Conservation (phyloP, 305 asterid species). For the Fraxinus floribunda region DNA sequence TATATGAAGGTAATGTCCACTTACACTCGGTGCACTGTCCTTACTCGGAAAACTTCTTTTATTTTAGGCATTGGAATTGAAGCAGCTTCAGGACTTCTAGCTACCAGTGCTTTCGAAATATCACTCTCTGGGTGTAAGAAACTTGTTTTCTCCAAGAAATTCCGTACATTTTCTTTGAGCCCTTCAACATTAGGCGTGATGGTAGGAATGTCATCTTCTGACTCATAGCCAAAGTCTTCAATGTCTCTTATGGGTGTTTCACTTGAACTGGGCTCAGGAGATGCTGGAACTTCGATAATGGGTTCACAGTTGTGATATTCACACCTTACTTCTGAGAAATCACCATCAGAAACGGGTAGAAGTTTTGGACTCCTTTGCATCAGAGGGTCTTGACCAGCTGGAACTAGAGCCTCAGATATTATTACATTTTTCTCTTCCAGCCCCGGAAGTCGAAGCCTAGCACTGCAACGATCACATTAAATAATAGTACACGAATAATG, state of each 20-base stretch:
- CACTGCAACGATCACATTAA: conserved; percentile 28
- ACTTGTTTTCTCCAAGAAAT: conserved; percentile 12
- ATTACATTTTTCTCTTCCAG: conserved; percentile 17
- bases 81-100: conserved; percentile 23
- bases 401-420: conserved; percentile 6
- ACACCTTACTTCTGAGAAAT: neutral
- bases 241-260: conserved; percentile 30
- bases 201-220: conserved; percentile 30
- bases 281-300: conserved; percentile 46
- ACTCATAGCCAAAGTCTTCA: conserved; percentile 32
- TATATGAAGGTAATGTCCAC: conserved; percentile 20
- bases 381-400: conserved; percentile 21
- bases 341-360: neutral
- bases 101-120: conserved; percentile 32
- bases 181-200: conserved; percentile 27
- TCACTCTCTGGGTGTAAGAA: neutral
- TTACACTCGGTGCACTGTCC: conserved; percentile 56
- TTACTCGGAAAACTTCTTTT: conserved; percentile 25
- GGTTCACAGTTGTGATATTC: conserved; percentile 32
- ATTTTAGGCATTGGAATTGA: conserved; percentile 29
- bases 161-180: conserved; percentile 7
- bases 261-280: conserved; percentile 35
- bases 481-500: neutral
- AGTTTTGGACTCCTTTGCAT: neutral
- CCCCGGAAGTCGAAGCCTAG: conserved; percentile 35